Evolutionary conservation across 2,329 filamentous ascomycete species (phyloP), one percentile per base, ranked within the genome.

Genomic region (Colletotrichum ledebouriae): DNA sequence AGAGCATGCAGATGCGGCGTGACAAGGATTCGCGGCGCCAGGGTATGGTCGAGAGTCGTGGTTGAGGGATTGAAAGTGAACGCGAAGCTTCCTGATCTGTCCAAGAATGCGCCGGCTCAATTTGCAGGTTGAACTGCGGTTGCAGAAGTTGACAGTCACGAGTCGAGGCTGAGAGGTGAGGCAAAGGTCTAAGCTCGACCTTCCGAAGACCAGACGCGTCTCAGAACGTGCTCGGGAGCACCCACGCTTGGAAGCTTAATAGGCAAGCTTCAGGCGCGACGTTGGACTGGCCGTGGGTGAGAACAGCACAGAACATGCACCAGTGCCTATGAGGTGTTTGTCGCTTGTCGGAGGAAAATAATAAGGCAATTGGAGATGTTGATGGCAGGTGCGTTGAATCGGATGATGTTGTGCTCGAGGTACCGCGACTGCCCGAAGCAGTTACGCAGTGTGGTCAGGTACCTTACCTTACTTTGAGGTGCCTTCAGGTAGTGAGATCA

Each of bases 181-280:
- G 29, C 29, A 62, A 62, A 59, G 63, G 37, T 53, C 33, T n/a
- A 60, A 60, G 61, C 61, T 60, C 25, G 66, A 29, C 22, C 39
- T 53, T 29, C n/a, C 52, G 33, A 56, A 10, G 55, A 34, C 41
- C 60, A 53, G 65, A 69, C 66, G 66, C 66, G 66, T 69, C 66
- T 69, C 62, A 60, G 61, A 66, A 56, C 55, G 61, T 59, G 56
- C 49, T 56, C 56, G 56, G 62, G 17, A 60, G 33, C 29, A 53
- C 47, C 65, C 59, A 68, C 59, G 61, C 66, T 69, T 20, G 34
- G 33, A 66, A 69, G 62, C 56, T 69, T 66, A 49, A 66, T 33
- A 37, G 25, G 5, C 4, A 25, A 56, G 56, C 47, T 65, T 13
- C 49, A 53, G 29, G 25, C 34, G 13, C 25, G 15, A 29, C 17